Percentiles rank a stretch among this genome's conserved stretches.
Conservation (phyloP, 768 basidiomycete genomes). For the Aureoboletus auriporus region DNA sequence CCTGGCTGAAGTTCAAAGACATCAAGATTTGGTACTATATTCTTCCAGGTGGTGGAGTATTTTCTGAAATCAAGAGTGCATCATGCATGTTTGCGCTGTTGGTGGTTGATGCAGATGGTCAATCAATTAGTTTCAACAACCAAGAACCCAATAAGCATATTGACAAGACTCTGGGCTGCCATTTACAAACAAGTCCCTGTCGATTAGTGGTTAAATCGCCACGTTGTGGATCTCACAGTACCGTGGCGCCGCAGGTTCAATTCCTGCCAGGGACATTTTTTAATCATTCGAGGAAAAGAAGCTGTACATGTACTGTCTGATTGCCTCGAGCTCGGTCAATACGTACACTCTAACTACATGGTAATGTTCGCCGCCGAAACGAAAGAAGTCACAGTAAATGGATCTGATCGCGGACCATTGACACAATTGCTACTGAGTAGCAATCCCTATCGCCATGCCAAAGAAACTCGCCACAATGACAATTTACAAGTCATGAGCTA, state of each 20-base stretch:
- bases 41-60: too few relatives aligned
- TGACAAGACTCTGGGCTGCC: too few relatives aligned
- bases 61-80: too few relatives aligned
- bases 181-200: conserved; percentile 28
- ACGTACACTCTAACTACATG: not conserved
- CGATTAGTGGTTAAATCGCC: conserved; percentile 43
- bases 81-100: too few relatives aligned
- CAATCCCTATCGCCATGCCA: not conserved
- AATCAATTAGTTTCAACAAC: too few relatives aligned
- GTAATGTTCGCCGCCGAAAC: not conserved
- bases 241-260: conserved; percentile 39
- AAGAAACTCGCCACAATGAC: not conserved
- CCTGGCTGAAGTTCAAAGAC: too few relatives aligned
- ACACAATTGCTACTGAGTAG: too few relatives aligned
- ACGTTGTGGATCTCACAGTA: conserved; percentile 35
- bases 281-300: too few relatives aligned
- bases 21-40: too few relatives aligned
- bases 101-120: too few relatives aligned
- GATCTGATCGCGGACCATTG: not conserved
- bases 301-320: too few relatives aligned
- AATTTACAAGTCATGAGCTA: not conserved
- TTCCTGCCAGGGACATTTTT: conserved; percentile 35
- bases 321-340: not conserved
- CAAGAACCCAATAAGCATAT: too few relatives aligned
- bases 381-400: not conserved